Percentiles rank a stretch among this genome's conserved stretches.
phyloP scores from a whole-genome alignment of 1,284 basidiomycete species.

The Peniophora sp. region DNA sequence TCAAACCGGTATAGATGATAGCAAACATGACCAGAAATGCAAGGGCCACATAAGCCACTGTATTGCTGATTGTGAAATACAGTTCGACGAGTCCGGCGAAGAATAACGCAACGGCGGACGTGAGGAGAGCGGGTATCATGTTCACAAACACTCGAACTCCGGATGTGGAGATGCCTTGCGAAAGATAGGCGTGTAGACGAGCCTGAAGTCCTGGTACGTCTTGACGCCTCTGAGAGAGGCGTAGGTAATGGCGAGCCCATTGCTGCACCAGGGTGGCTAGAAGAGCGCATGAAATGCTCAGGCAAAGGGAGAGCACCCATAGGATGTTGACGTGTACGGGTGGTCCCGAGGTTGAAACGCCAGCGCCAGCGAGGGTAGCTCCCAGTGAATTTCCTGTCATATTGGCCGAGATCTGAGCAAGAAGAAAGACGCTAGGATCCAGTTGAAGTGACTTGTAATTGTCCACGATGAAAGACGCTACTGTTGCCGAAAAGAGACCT shows the following conservation, averaged over 20 bases:
- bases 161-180: neutral
- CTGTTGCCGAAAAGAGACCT: conserved; percentile 36
- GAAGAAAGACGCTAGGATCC: conserved; percentile 14
- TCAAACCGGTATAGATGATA: conserved; percentile 11
- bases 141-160: conserved; percentile 7
- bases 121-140: conserved; percentile 15
- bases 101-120: conserved; percentile 15
- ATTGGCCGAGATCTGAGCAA: too few relatives aligned
- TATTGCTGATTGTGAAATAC: conserved; percentile 13
- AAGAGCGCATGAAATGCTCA: neutral
- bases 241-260: neutral
- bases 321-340: neutral
- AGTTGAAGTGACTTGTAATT: conserved; percentile 16
- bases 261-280: neutral
- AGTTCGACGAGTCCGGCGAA: conserved; percentile 16
- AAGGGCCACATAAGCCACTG: conserved; percentile 13
- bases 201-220: neutral
- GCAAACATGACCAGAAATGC: conserved; percentile 10
- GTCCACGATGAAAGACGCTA: conserved; percentile 32
- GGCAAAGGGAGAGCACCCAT: neutral
- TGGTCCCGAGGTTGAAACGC: too few relatives aligned
- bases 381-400: too few relatives aligned
- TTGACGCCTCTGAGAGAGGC: neutral
- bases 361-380: too few relatives aligned
- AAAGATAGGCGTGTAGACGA: neutral